Evolutionary conservation across 345 rosid genomes (phyloP).

Genomic region (Rubroshorea leprosula): DNA sequence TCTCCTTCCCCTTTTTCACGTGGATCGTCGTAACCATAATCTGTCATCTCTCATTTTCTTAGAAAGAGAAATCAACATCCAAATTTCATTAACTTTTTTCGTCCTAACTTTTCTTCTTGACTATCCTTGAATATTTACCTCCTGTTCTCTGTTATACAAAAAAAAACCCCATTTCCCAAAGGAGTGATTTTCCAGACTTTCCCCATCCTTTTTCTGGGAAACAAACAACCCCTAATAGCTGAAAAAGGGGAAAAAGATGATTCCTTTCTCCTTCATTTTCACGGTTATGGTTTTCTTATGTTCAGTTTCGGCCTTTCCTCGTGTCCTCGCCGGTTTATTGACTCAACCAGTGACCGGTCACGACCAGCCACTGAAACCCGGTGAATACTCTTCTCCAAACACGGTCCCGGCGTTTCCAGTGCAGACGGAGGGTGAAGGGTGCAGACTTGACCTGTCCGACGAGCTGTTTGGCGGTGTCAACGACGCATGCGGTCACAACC

Average conservation of each 20-base stretch:
- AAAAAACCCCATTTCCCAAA: too few relatives aligned
- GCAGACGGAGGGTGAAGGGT: conserved; percentile 57
- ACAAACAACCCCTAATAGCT: conserved; percentile 7
- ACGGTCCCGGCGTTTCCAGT: conserved; percentile 87
- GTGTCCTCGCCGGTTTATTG: conserved; percentile 41
- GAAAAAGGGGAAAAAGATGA: conserved; percentile 20
- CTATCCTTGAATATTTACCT: neutral
- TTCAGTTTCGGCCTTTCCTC: conserved; percentile 14
- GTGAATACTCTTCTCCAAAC: conserved; percentile 36
- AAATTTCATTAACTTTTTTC: too few relatives aligned
- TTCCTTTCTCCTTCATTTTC: conserved; percentile 16
- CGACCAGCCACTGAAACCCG: conserved; percentile 36
- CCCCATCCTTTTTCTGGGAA: conserved; percentile 10
- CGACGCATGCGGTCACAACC: conserved; percentile 77
- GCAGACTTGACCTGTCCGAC: conserved; percentile 84
- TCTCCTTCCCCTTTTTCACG: neutral
- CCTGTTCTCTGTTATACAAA: too few relatives aligned
- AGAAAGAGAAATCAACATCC: neutral
- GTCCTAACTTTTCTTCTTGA: neutral
- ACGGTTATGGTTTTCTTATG: conserved; percentile 18
- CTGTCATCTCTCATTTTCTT: neutral
- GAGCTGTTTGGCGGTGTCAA: conserved; percentile 97
- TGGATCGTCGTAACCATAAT: conserved; percentile 7
- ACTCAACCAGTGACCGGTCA: conserved; percentile 47
- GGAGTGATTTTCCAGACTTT: too few relatives aligned